A percentile compares a stretch with the other conserved stretches of the same genome.
Conservation (phyloP, 1,284 basidiomycete species). For the Heterobasidion annosum region DNA sequence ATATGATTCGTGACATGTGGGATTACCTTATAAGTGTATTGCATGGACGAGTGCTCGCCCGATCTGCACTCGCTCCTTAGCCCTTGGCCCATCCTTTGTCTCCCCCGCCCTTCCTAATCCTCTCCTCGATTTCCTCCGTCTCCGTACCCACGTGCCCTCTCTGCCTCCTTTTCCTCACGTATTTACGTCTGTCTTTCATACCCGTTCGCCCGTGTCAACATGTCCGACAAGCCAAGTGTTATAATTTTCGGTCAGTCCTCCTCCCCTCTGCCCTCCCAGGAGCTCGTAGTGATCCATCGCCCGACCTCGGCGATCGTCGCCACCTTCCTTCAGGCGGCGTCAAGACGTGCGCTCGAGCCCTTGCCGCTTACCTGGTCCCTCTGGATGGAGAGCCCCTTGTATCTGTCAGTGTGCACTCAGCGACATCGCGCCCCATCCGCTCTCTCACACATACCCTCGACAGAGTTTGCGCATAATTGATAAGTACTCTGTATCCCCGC, state of each 20-base stretch:
- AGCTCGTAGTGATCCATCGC: conserved; percentile 5
- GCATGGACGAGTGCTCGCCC: too few species aligned
- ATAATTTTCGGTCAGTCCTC: conserved; percentile 67
- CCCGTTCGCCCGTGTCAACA: conserved; percentile 5
- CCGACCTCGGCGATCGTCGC: neutral
- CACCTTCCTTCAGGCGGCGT: conserved; percentile 47
- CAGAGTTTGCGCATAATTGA: conserved; percentile 77
- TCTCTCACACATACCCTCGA: conserved; percentile 5
- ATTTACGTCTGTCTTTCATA: conserved; percentile 7
- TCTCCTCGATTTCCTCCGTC: conserved; percentile 2
- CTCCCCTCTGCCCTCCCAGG: conserved; percentile 2
- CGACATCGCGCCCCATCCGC: conserved; percentile 3
- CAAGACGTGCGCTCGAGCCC: conserved; percentile 64
- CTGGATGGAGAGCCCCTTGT: conserved; percentile 59
- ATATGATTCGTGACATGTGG: neutral
- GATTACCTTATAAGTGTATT: neutral
- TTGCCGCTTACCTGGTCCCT: conserved; percentile 57
- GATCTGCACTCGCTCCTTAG: neutral
- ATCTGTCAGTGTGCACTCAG: conserved; percentile 39
- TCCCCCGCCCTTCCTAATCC: neutral
- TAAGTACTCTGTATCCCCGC: conserved; percentile 75
- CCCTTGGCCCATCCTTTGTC: neutral
- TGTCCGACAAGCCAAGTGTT: conserved; percentile 55
- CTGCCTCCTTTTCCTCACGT: neutral
- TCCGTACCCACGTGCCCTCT: conserved; percentile 50